Evolutionary conservation across 1,284 basidiomycete genomes (phyloP).

Genomic region (Coniferiporia weirii): DNA sequence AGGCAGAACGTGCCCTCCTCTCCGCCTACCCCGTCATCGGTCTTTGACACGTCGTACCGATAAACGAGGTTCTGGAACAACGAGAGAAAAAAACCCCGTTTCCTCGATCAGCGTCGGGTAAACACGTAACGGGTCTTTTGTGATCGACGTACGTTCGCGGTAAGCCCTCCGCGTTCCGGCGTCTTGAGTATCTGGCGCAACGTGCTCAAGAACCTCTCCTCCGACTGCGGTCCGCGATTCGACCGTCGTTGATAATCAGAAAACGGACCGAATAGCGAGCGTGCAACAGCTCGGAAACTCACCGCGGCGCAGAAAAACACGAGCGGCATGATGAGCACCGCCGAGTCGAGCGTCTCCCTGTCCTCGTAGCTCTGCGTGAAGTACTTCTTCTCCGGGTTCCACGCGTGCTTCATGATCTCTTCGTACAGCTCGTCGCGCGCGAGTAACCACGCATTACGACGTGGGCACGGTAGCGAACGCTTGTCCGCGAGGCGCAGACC

Average conservation of each 20-base stretch:
- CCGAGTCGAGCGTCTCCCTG: constrained; percentile 61
- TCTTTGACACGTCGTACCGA: constrained; percentile 74
- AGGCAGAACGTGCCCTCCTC: constrained; percentile 85
- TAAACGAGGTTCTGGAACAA: constrained; percentile 60
- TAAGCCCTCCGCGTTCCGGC: constrained; percentile 83
- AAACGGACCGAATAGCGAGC: neutral
- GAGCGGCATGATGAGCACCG: constrained; percentile 78
- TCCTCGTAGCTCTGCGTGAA: constrained; percentile 82
- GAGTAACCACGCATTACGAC: constrained; percentile 64
- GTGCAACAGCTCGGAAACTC: constrained; percentile 23
- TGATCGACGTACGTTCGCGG: constrained; percentile 58
- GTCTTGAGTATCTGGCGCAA: constrained; percentile 76
- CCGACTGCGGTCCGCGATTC: constrained; percentile 44
- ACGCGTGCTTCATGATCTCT: constrained; percentile 77
- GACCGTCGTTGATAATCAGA: constrained; percentile 11
- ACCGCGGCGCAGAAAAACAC: constrained; percentile 83
- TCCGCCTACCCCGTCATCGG: constrained; percentile 88
- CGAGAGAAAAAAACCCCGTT: neutral
- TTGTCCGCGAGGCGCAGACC: constrained; percentile 88
- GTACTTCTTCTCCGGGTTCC: constrained; percentile 60
- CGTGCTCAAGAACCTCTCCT: constrained; percentile 82
- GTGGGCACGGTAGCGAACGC: constrained; percentile 73
- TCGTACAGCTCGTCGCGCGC: constrained; percentile 81
- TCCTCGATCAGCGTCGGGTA: too few species aligned
- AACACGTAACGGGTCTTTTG: too few species aligned